A percentile compares a stretch with the other conserved stretches of the same genome.
phyloP scores from a whole-genome alignment of 176 grass and related monocot genomes.

The Bolboschoenus planiculmis region DNA sequence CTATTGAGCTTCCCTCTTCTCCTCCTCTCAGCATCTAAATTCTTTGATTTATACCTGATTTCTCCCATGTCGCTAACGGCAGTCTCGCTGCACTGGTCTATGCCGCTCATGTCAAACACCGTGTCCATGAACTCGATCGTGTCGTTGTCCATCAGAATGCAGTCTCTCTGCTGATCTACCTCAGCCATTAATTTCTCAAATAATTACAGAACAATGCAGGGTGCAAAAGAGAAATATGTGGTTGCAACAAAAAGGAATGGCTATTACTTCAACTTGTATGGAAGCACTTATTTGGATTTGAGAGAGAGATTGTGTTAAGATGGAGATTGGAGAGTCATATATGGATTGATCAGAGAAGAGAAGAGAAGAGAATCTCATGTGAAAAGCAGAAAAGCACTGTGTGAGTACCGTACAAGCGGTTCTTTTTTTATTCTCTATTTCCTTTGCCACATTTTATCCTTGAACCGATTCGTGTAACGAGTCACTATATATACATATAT shows the following conservation, averaged over 20 bases:
- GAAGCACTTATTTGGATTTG: not conserved
- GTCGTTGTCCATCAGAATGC: not conserved
- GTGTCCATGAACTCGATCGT: conserved; percentile 26
- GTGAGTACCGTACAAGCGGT: not conserved
- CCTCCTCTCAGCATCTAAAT: conserved; percentile 70
- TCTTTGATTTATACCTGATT: conserved; percentile 75
- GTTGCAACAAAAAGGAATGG: not conserved
- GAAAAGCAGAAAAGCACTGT: conserved; percentile 22
- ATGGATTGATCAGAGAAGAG: conserved; percentile 13
- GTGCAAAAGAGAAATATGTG: not conserved
- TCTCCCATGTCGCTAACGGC: not conserved
- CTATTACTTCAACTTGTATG: not conserved
- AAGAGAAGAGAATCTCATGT: conserved; percentile 23
- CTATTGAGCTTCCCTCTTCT: conserved; percentile 74
- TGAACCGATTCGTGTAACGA: not conserved
- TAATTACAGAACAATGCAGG: not conserved
- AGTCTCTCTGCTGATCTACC: not conserved
- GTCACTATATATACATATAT: not conserved
- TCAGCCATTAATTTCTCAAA: not conserved
- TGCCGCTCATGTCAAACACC: conserved; percentile 17
- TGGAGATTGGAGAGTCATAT: not conserved
- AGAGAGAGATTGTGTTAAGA: not conserved
- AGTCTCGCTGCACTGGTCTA: conserved; percentile 20
- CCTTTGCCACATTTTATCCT: not conserved
- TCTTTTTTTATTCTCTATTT: not conserved